Base-by-base conservation (phyloP, 371 early-diverging fungal species). In the Lichtheimia ornata region DNA sequence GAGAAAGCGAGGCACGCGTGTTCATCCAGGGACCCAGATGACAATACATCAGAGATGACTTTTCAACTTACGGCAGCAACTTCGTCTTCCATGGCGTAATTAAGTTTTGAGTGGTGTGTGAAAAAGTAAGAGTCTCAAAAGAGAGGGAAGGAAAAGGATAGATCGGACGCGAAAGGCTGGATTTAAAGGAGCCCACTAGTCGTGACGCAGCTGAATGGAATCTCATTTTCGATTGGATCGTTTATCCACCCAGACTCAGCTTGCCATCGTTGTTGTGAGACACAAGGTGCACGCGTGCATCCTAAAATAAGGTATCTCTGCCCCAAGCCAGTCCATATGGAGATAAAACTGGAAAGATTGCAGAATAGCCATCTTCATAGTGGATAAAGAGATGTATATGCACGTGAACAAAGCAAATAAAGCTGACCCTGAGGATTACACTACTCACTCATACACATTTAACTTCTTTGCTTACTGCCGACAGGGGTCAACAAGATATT, bases 31-130 rank as follows among this genome's bases (percentile, higher is more conserved):
- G 18, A 44, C 27, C 41, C 13, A 18, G 28, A 28, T 18, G 30
- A 5, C 11, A 50, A 7, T 30, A 41, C 25, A 20, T 5, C 30
- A 25, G 28, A 61, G 50, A 47, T 9, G 35, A 35, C 35, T 35
- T 5, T 35, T 35, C 35, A 35, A 90, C 91, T 87, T 88, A 91
- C 91, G 70, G 91, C 91, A 77, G 90, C 90, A 69, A 91, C 89
- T 82, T 91, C 91, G 81, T 91, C 91, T 63, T 89, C 90, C 91
- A 91, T 91, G 43, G 65, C 57, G 53, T 65, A 54, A 63, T 50
- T 35, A 35, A 35, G 35, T 35, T 35, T 35, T 35, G 35, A 35
- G 35, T 9, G 35, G 35, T 35, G 35, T 35, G 35, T 35, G 35
- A 35, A 35, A 35, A 61, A 63, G 50, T 58, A 55, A 67, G 65